Base-by-base conservation (phyloP, 2,329 filamentous ascomycete genomes). In the Byssoonygena ceratinophila region DNA sequence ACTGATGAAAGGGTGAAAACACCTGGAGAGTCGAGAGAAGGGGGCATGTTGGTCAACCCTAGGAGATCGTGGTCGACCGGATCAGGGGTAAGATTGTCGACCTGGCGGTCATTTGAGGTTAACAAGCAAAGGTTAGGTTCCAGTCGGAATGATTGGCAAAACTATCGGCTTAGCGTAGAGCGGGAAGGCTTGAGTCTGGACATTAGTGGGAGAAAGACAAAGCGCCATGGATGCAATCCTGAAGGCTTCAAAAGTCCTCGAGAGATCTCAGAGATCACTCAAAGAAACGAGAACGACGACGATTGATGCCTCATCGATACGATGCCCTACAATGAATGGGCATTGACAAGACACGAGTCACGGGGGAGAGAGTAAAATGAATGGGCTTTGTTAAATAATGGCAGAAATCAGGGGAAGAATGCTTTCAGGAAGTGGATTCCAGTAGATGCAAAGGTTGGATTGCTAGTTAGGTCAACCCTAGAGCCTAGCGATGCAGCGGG, bases 121-220 rank as follows among this genome's bases (percentile, higher is more conserved):
- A 22, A 20, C 29, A 37, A 18, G 31, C 32, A 25, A 29, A 36
- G 37, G 31, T 14, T 18, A 39, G 18, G 31, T 37, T 14, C 49
- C 49, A 52, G 46, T 37, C 23, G 49, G 41, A 36, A 52, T 45
- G 49, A 52, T 52, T 37, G 41, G 49, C 49, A 52, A 37, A 37
- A 46, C 49, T 52, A 52, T 37, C 31, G 29, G 16, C 40, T 43
- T 52, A 52, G 49, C 49, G 49, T 31, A 23, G 20, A 37, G 40
- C 40, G 49, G 49, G 22, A 44, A 50, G 47, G 47, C 37, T 50
- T 50, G 47, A 22, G 37, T 23, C 27, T 22, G 47, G 47, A 34
- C 25, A 40, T 49, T 12, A 16, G 40, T 16, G 8, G 40, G 14
- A 44, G 6, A 14, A 11, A 18, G n/a, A 32, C 32, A 18, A 32